Conservation (phyloP, 345 rosid genomes). For the Syzygium grande region DNA sequence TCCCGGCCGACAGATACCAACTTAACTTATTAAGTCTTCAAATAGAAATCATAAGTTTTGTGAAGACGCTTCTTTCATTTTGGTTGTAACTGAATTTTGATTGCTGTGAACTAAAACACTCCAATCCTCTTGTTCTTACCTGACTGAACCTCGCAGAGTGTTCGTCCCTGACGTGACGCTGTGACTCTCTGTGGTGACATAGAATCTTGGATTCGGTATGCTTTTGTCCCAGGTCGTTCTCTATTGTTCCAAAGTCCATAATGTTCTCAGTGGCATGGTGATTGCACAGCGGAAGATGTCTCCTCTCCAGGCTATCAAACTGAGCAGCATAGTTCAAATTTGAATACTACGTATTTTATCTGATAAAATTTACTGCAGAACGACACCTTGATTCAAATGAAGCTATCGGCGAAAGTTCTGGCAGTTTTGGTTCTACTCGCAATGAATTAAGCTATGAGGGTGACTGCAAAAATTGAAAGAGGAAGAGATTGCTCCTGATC, state of each 20-base stretch:
- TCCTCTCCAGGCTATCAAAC: background rate
- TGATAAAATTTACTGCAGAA: background rate
- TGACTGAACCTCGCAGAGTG: background rate
- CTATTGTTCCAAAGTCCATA: background rate
- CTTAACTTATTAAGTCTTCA: background rate
- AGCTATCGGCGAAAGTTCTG: background rate
- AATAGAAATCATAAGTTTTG: background rate
- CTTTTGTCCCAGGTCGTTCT: background rate
- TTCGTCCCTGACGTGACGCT: background rate
- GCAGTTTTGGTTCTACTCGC: background rate
- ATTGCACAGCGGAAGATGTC: background rate
- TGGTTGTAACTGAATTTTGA: background rate
- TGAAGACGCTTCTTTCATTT: background rate
- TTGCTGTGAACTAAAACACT: background rate
- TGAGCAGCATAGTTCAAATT: background rate
- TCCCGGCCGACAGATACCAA: constrained; percentile 68
- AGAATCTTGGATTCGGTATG: background rate
- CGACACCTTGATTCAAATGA: too few species aligned
- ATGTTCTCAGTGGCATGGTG: background rate
- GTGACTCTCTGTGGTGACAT: background rate
- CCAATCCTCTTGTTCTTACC: background rate
- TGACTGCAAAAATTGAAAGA: background rate
- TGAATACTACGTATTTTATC: background rate
- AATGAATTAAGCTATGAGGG: background rate
- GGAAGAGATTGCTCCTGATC: background rate